Evolutionary conservation across 116 monocot genomes (phyloP).

Genomic region (Zostera marina): DNA sequence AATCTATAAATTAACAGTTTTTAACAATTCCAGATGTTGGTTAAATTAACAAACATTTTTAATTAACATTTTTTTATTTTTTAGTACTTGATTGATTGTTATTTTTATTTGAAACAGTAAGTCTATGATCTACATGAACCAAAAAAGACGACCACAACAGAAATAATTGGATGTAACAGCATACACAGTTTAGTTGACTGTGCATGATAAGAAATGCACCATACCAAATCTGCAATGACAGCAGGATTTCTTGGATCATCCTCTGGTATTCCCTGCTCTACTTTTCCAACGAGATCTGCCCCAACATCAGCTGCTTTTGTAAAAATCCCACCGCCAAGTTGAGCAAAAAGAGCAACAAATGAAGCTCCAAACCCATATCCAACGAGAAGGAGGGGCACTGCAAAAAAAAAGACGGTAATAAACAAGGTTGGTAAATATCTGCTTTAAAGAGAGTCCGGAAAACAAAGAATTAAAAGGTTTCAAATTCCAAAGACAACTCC

Average conservation of each 20-base stretch:
- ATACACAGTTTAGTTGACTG: neutral
- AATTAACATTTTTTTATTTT: neutral
- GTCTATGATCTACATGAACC: neutral
- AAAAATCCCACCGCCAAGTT: slow-evolving; percentile 97
- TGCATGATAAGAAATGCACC: neutral
- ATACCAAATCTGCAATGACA: slow-evolving; percentile 99
- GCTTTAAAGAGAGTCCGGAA: too few relatives aligned
- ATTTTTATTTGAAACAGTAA: neutral
- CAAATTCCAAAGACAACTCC: too few relatives aligned
- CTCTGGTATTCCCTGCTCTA: slow-evolving; percentile 99
- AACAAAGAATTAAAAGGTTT: too few relatives aligned
- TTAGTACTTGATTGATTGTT: neutral
- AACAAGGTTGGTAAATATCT: too few relatives aligned
- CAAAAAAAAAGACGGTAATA: slow-evolving; percentile 2
- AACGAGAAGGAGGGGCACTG: slow-evolving; percentile 99
- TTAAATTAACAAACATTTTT: neutral
- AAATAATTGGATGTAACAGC: neutral
- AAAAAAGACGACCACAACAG: neutral
- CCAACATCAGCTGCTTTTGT: slow-evolving; percentile 99
- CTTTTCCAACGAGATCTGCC: slow-evolving; percentile 99
- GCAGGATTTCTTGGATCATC: slow-evolving; percentile 99
- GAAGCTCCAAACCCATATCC: slow-evolving; percentile 99
- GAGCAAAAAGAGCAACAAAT: slow-evolving; percentile 99
- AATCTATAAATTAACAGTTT: neutral
- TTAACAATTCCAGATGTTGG: neutral